These are phyloP conservation scores for Neonectria neomacrospora DNA, from an alignment of 2,329 filamentous ascomycete species.

Conservation along the genomic window DNA sequence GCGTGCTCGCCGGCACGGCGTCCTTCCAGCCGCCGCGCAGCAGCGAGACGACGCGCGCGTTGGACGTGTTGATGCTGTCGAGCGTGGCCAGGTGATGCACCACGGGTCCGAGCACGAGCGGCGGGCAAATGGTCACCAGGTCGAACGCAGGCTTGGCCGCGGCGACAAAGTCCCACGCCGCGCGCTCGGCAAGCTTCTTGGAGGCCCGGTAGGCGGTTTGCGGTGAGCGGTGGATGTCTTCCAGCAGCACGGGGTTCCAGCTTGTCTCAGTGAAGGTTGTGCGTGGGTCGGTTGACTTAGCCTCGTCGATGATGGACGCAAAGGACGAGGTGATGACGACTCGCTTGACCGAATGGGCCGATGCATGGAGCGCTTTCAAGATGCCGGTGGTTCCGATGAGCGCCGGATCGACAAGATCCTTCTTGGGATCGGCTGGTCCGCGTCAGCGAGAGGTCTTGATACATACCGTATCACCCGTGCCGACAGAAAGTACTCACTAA, in stretches of 20 bases:
- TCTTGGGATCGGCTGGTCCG: slow-evolving; percentile 56
- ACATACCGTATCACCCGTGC: too few relatives aligned
- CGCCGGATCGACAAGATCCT: slow-evolving; percentile 68
- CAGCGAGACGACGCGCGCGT: slow-evolving; percentile 61
- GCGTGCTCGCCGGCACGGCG: slow-evolving; percentile 54
- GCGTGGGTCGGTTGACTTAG: slow-evolving; percentile 50
- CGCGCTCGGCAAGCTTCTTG: slow-evolving; percentile 65
- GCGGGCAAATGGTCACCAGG: slow-evolving; percentile 65
- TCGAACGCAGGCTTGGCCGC: slow-evolving; percentile 58
- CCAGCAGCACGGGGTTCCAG: slow-evolving; percentile 65
- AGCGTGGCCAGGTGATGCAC: slow-evolving; percentile 59
- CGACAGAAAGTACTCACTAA: slow-evolving; percentile 45
- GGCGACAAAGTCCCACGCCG: slow-evolving; percentile 64
- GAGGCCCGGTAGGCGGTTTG: slow-evolving; percentile 64
- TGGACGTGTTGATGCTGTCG: slow-evolving; percentile 63
- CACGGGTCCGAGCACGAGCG: slow-evolving; percentile 65
- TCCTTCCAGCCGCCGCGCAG: slow-evolving; percentile 62
- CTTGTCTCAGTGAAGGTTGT: slow-evolving; percentile 59
- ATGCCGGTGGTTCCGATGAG: slow-evolving; percentile 73
- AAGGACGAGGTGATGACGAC: slow-evolving; percentile 73
- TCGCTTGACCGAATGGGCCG: slow-evolving; percentile 71
- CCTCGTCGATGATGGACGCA: slow-evolving; percentile 60
- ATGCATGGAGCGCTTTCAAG: slow-evolving; percentile 73
- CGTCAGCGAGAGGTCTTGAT: not conserved
- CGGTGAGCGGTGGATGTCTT: slow-evolving; percentile 53